A percentile compares a stretch with the other conserved stretches of the same genome.
phyloP scores from a whole-genome alignment of 805 yeast species.

The Monosporozyma servazzii region DNA sequence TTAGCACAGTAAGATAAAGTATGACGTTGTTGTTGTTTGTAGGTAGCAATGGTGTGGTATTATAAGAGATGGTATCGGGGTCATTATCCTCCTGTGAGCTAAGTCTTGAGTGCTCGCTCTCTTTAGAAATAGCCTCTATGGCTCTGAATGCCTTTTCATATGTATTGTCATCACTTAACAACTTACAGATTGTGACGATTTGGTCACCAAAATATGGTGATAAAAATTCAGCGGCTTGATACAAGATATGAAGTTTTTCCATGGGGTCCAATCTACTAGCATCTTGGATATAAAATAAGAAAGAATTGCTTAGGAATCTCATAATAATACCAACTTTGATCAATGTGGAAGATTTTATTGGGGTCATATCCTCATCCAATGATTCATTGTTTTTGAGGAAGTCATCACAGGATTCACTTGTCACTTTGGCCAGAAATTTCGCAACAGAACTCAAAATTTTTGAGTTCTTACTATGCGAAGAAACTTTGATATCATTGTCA shows the following conservation, averaged over 20 bases:
- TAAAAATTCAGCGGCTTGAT: constrained; percentile 29
- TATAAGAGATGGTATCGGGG: constrained; percentile 5
- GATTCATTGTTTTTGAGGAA: constrained; percentile 28
- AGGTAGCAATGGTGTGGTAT: constrained; percentile 18
- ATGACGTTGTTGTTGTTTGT: constrained; percentile 13
- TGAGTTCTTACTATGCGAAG: constrained; percentile 27
- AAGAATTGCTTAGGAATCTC: constrained; percentile 20
- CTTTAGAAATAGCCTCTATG: constrained; percentile 3
- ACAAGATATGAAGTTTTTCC: constrained; percentile 12
- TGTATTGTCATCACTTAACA: constrained; percentile 20
- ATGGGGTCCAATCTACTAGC: constrained; percentile 6
- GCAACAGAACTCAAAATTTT: constrained; percentile 40
- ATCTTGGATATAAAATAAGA: constrained; percentile 12
- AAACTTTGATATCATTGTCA: constrained; percentile 27
- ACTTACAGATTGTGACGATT: constrained; percentile 18
- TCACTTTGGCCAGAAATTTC: constrained; percentile 41
- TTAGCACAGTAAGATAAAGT: constrained; percentile 21
- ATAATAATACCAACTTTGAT: constrained; percentile 21
- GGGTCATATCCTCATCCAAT: constrained; percentile 10
- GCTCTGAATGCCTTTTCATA: constrained; percentile 7
- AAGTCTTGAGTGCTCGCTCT: constrained; percentile 3
- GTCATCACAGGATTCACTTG: constrained; percentile 33
- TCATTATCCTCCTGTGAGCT: constrained; percentile 6
- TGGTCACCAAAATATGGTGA: constrained; percentile 19
- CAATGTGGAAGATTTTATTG: constrained; percentile 10